These are phyloP conservation scores for Pouteria glomerata DNA, from an alignment of 148 eudicot genomes.

Conservation along the genomic window DNA sequence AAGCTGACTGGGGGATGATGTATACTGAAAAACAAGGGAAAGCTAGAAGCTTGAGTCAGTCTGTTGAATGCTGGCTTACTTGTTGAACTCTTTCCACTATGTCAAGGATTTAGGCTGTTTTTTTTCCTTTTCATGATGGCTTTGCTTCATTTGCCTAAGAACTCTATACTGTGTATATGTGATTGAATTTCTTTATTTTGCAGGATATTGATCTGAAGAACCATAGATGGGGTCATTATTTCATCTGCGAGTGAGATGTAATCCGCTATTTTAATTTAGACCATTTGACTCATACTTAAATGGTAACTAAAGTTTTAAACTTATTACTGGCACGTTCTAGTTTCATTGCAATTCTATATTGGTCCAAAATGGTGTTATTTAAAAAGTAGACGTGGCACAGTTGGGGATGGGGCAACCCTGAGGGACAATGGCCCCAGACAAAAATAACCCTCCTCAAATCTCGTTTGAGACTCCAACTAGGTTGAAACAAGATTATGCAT, in stretches of 20 bases:
- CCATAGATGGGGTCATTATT: constrained; percentile 96
- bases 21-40: not conserved
- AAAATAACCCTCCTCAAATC: not conserved
- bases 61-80: no score
- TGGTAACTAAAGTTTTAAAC: not conserved
- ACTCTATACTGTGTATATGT: not conserved
- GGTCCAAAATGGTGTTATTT: not conserved
- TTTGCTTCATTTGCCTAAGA: not conserved
- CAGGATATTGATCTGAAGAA: constrained; percentile 91
- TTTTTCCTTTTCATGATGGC: not conserved
- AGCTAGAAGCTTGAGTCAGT: not conserved
- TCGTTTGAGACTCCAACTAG: not conserved
- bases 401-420: not conserved
- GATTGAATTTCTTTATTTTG: constrained; percentile 8
- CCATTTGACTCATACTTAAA: not conserved
- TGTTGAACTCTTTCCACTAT: not conserved
- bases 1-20: not conserved
- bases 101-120: not conserved
- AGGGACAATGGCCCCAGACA: not conserved
- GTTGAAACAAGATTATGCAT: not conserved
- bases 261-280: not conserved
- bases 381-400: not conserved
- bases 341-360: not conserved
- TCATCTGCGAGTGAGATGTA: constrained; percentile 78
- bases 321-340: not conserved